Evolutionary conservation across 345 rosid genomes (phyloP).

Genomic region (Syzygium grande): DNA sequence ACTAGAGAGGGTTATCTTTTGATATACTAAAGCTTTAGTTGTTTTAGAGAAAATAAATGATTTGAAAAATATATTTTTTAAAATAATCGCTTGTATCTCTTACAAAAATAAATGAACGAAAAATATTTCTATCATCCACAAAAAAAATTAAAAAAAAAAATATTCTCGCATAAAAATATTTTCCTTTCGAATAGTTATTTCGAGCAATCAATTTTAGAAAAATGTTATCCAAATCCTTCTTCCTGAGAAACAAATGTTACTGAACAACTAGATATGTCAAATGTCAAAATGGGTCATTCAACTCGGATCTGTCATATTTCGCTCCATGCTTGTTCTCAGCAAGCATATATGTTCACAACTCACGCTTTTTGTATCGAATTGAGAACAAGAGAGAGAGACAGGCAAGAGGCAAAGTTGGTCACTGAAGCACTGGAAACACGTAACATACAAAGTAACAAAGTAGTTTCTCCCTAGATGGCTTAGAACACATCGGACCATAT

Average conservation of each 20-base stretch:
- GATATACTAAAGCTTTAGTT: no score
- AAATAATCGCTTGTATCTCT: accelerated
- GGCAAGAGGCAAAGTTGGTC: background rate
- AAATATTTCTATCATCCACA: background rate
- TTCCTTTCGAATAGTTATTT: accelerated
- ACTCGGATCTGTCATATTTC: background rate
- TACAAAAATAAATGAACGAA: no score
- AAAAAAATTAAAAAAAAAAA: accelerated
- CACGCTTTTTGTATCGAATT: background rate
- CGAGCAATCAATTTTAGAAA: accelerated
- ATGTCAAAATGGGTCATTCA: no score
- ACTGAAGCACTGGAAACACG: background rate
- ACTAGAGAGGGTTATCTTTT: background rate
- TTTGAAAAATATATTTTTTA: no score
- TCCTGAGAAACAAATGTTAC: accelerated
- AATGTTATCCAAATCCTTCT: accelerated
- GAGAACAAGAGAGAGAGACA: background rate
- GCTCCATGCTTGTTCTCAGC: background rate
- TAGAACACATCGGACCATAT: background rate
- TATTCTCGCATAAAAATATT: accelerated
- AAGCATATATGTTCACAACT: background rate
- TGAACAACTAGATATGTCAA: no score
- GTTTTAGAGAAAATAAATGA: accelerated
- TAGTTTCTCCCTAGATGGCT: background rate
- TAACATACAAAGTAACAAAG: background rate